phyloP scores from a whole-genome alignment of 495 filamentous ascomycete genomes.

The Cercophora newfieldiana region DNA sequence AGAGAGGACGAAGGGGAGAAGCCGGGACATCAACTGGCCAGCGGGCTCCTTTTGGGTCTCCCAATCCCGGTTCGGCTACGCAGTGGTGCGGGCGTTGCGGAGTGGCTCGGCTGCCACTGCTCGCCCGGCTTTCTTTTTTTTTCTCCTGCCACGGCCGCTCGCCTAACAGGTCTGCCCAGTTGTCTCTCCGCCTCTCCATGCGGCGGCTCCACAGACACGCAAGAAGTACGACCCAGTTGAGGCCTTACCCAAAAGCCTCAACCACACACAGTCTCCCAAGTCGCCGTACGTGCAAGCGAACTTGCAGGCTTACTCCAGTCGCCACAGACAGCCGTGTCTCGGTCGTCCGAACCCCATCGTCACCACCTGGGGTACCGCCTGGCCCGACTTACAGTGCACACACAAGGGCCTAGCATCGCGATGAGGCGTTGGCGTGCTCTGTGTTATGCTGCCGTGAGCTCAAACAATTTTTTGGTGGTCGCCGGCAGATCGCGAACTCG shows the following conservation, averaged over 20 bases:
- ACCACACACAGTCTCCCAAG: constrained; percentile 36
- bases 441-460: background rate
- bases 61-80: constrained; percentile 22
- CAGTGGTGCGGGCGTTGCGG: too few relatives aligned
- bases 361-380: background rate
- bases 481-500: constrained; percentile 18
- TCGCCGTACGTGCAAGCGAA: constrained; percentile 24
- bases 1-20: constrained; percentile 16
- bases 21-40: constrained; percentile 19
- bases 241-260: constrained; percentile 28
- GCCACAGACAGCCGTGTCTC: constrained; percentile 22
- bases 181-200: constrained; percentile 11
- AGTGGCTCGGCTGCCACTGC: constrained; percentile 15
- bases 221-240: constrained; percentile 28
- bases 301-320: constrained; percentile 24
- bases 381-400: background rate
- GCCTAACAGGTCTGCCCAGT: constrained; percentile 2
- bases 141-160: constrained; percentile 17
- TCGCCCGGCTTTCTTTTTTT: constrained; percentile 15
- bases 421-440: background rate
- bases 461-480: background rate
- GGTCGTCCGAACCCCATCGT: constrained; percentile 10
- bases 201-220: constrained; percentile 25
- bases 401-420: background rate
- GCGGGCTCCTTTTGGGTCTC: constrained; percentile 13